Evolutionary conservation across 805 yeast species (phyloP).

Genomic region (Suhomyces faveliae): DNA sequence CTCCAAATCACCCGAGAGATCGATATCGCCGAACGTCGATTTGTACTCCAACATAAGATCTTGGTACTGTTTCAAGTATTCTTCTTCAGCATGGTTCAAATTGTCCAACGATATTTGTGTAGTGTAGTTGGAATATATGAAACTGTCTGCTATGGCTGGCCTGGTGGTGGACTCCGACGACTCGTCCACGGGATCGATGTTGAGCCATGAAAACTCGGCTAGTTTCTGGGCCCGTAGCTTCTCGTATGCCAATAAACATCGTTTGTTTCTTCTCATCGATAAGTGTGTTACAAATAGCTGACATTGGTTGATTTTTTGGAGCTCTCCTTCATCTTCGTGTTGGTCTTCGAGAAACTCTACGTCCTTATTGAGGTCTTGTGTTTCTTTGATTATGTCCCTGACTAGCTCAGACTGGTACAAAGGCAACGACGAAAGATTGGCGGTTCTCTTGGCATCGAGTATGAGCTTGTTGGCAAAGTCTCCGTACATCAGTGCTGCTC

Average conservation of each 20-base stretch:
- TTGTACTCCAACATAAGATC: constrained; percentile 74
- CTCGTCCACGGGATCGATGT: constrained; percentile 46
- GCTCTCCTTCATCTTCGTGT: constrained; percentile 25
- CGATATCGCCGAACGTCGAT: constrained; percentile 77
- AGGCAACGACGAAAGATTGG: constrained; percentile 62
- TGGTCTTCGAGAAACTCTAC: constrained; percentile 47
- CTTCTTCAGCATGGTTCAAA: constrained; percentile 75
- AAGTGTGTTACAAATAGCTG: constrained; percentile 69
- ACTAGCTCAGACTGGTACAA: constrained; percentile 71
- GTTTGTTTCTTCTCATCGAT: constrained; percentile 81
- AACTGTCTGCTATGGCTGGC: constrained; percentile 9
- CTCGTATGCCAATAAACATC: constrained; percentile 86
- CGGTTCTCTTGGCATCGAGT: constrained; percentile 79
- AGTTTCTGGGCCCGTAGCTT: constrained; percentile 65
- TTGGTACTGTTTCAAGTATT: constrained; percentile 67
- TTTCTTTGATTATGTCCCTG: constrained; percentile 68
- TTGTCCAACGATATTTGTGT: constrained; percentile 41
- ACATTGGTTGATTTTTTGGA: constrained; percentile 53
- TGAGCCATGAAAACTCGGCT: constrained; percentile 70
- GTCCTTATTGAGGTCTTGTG: constrained; percentile 57
- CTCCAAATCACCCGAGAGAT: constrained; percentile 80
- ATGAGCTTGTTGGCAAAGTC: constrained; percentile 82
- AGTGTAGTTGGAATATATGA: constrained; percentile 19
- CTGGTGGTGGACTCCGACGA: not conserved
- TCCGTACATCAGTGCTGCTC: constrained; percentile 65